A percentile compares a stretch with the other conserved stretches of the same genome.
Evolutionary conservation across 805 yeast genomes (phyloP).

Genomic region (Torulaspora microellipsoides): DNA sequence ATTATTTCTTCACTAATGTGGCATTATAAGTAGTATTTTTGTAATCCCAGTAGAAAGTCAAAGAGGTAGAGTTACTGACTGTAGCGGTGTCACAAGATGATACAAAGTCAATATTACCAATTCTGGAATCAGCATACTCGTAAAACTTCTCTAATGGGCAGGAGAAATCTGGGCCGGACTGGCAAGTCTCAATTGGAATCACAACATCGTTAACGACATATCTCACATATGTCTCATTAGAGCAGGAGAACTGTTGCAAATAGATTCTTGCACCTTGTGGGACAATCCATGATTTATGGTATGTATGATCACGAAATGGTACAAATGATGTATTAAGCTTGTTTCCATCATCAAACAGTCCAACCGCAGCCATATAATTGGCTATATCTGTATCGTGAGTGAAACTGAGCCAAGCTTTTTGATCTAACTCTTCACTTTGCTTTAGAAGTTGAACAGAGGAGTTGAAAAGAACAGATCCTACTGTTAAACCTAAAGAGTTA

Average conservation of each 20-base stretch:
- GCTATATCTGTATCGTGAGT: conserved; percentile 70
- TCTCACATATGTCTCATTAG: conserved; percentile 42
- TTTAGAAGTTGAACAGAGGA: conserved; percentile 47
- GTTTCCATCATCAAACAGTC: conserved; percentile 39
- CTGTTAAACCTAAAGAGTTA: conserved; percentile 48
- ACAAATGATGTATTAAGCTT: conserved; percentile 43
- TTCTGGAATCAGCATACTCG: conserved; percentile 31
- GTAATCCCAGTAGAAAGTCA: conserved; percentile 24
- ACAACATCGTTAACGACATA: conserved; percentile 50
- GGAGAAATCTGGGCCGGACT: conserved; percentile 51
- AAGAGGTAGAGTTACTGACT: conserved; percentile 18
- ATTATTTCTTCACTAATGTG: conserved; percentile 4
- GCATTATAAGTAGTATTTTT: conserved; percentile 9
- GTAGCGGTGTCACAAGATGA: conserved; percentile 31
- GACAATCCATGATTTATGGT: conserved; percentile 44
- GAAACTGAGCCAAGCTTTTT: conserved; percentile 60
- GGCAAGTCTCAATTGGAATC: conserved; percentile 45
- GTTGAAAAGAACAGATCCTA: conserved; percentile 57
- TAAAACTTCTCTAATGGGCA: conserved; percentile 39
- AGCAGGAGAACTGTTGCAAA: conserved; percentile 46
- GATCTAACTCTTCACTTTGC: conserved; percentile 46
- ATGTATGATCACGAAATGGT: conserved; percentile 43
- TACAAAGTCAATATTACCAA: conserved; percentile 30
- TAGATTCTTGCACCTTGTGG: conserved; percentile 57
- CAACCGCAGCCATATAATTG: conserved; percentile 59